These are phyloP conservation scores for Lolium multiflorum DNA, from an alignment of 176 grass and related monocot species.

Conservation along the genomic window DNA sequence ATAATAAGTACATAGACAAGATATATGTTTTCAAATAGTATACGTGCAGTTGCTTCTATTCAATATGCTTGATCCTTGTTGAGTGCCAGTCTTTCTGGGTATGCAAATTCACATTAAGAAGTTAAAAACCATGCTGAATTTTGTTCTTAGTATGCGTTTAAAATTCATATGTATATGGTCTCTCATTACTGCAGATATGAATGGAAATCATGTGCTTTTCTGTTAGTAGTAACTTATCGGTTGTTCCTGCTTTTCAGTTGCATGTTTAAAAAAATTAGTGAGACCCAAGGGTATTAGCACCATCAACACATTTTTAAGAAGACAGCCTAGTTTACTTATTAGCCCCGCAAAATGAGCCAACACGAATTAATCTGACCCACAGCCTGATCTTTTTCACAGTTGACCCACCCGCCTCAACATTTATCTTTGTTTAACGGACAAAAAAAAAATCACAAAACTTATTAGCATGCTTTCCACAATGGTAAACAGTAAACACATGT, in stretches of 20 bases:
- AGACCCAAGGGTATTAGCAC: slow-evolving; percentile 4
- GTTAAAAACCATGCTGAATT: not conserved
- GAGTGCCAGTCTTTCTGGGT: not conserved
- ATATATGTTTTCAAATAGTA: not conserved
- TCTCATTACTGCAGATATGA: not conserved
- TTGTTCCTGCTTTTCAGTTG: not conserved
- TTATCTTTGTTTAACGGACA: slow-evolving; percentile 27
- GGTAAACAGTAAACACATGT: not conserved
- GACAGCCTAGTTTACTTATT: not conserved
- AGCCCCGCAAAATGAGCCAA: not conserved
- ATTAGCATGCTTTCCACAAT: slow-evolving; percentile 11
- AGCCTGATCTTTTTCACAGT: slow-evolving; percentile 5
- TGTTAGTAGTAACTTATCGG: not conserved
- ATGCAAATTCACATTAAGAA: not conserved
- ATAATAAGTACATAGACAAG: not conserved
- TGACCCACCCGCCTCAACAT: not conserved
- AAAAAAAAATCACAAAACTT: slow-evolving; percentile 5
- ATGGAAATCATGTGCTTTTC: not conserved
- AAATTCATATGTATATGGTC: not conserved
- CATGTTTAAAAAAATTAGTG: not conserved
- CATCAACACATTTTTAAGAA: not conserved
- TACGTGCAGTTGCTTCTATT: not conserved
- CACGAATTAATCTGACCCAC: not conserved
- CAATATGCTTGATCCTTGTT: slow-evolving; percentile 8
- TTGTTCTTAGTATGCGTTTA: slow-evolving; percentile 1